Percentiles rank a stretch among this genome's conserved stretches.
Conservation (phyloP, 2,329 filamentous ascomycete genomes). For the Trichoderma polysporum region DNA sequence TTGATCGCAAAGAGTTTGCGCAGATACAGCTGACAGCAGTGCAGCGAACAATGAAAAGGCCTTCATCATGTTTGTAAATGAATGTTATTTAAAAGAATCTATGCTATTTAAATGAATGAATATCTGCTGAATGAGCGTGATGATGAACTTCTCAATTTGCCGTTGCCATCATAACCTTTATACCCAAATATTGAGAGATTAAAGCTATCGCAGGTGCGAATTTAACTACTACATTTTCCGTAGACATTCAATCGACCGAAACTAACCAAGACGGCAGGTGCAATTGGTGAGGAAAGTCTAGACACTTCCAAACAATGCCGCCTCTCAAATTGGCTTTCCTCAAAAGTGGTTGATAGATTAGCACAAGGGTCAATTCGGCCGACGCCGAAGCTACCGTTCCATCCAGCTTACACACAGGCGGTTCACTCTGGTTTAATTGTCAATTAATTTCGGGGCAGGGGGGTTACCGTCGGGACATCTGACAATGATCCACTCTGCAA, state of each 20-base stretch:
- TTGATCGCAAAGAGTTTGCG: slow-evolving; percentile 28
- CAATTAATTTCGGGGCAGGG: neutral
- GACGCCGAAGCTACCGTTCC: neutral
- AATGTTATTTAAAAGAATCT: neutral
- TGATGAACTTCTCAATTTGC: neutral
- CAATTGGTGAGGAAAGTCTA: neutral
- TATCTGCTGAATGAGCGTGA: neutral
- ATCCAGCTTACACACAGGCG: too few species aligned
- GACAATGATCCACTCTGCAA: neutral
- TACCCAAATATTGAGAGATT: neutral
- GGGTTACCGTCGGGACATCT: too few species aligned
- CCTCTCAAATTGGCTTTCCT: neutral
- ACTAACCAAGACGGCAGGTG: neutral
- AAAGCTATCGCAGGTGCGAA: neutral
- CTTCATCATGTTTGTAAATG: neutral
- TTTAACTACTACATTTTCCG: neutral
- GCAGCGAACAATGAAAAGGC: neutral
- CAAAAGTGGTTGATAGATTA: neutral
- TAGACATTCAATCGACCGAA: neutral
- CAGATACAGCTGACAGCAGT: neutral
- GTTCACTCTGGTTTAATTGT: neutral
- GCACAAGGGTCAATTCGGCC: neutral
- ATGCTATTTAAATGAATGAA: neutral
- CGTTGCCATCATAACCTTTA: neutral
- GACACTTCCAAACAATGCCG: neutral